These are phyloP conservation scores for Hygrocybe punicea DNA, from an alignment of 768 basidiomycete genomes.

Conservation along the genomic window DNA sequence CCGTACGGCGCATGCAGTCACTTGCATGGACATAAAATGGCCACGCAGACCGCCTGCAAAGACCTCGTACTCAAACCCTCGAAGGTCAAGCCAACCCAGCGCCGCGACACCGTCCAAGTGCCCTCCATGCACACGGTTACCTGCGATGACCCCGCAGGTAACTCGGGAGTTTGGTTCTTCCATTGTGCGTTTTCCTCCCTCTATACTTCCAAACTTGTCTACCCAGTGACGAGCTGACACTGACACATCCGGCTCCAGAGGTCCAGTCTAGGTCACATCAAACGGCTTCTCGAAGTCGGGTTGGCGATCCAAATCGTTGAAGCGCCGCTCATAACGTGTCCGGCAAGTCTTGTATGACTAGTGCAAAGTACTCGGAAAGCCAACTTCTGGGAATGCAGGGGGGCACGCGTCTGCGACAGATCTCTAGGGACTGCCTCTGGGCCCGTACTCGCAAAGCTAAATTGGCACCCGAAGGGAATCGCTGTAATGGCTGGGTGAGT, in stretches of 20 bases:
- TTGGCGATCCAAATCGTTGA: slow-evolving; percentile 83
- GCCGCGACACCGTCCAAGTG: slow-evolving; percentile 85
- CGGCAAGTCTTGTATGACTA: slow-evolving; percentile 68
- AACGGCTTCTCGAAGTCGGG: slow-evolving; percentile 83
- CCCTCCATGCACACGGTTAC: slow-evolving; percentile 65
- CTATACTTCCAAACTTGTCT: neutral
- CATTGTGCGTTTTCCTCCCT: slow-evolving; percentile 56
- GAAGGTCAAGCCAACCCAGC: slow-evolving; percentile 81
- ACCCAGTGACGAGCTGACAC: neutral
- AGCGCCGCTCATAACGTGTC: slow-evolving; percentile 60
- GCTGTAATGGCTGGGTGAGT: slow-evolving; percentile 70
- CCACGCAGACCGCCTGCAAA: slow-evolving; percentile 63
- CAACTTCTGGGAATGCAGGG: slow-evolving; percentile 80
- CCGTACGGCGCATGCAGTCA: too few relatives aligned
- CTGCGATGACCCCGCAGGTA: slow-evolving; percentile 85
- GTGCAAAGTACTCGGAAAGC: slow-evolving; percentile 59
- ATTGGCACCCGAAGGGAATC: slow-evolving; percentile 72
- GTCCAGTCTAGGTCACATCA: slow-evolving; percentile 85
- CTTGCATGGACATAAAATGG: slow-evolving; percentile 84
- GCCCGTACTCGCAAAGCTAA: slow-evolving; percentile 71
- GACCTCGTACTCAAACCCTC: slow-evolving; percentile 76
- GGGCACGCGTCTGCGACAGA: slow-evolving; percentile 70
- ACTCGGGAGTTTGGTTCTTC: slow-evolving; percentile 88
- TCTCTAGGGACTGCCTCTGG: slow-evolving; percentile 57
- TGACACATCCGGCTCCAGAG: neutral